These are phyloP conservation scores for Physaria fendleri DNA, from an alignment of 345 rosid species.

Conservation along the genomic window DNA sequence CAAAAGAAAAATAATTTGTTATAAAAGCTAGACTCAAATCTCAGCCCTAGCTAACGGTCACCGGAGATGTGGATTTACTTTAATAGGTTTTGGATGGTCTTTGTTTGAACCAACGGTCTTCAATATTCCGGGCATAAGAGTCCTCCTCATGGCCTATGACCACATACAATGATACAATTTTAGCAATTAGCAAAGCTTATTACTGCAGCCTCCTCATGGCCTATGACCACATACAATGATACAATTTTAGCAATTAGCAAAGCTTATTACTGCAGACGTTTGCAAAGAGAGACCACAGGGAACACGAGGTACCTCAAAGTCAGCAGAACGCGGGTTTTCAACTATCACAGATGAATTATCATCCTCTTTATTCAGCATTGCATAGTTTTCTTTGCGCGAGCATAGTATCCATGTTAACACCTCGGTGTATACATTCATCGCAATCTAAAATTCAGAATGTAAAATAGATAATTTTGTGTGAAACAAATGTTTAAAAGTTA, in stretches of 20 bases:
- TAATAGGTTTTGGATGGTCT: slow-evolving; percentile 89
- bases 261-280: background rate
- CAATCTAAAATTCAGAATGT: slow-evolving; percentile 44
- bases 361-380: slow-evolving; percentile 59
- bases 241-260: background rate
- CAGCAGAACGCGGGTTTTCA: slow-evolving; percentile 83
- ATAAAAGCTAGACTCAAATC: background rate
- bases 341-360: slow-evolving; percentile 55
- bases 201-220: slow-evolving; percentile 68
- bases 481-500: no score
- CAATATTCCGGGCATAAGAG: slow-evolving; percentile 86
- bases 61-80: slow-evolving; percentile 38
- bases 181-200: background rate
- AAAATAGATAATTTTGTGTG: background rate
- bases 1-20: background rate
- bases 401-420: slow-evolving; percentile 79
- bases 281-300: background rate
- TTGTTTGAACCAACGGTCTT: slow-evolving; percentile 81
- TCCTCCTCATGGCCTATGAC: slow-evolving; percentile 63
- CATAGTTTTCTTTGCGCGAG: slow-evolving; percentile 62
- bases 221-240: slow-evolving; percentile 26
- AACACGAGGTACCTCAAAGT: slow-evolving; percentile 69
- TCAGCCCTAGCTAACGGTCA: background rate
- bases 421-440: slow-evolving; percentile 70
- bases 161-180: background rate